phyloP scores from a whole-genome alignment of 2,329 filamentous ascomycete species.

The Xylaria sp. region DNA sequence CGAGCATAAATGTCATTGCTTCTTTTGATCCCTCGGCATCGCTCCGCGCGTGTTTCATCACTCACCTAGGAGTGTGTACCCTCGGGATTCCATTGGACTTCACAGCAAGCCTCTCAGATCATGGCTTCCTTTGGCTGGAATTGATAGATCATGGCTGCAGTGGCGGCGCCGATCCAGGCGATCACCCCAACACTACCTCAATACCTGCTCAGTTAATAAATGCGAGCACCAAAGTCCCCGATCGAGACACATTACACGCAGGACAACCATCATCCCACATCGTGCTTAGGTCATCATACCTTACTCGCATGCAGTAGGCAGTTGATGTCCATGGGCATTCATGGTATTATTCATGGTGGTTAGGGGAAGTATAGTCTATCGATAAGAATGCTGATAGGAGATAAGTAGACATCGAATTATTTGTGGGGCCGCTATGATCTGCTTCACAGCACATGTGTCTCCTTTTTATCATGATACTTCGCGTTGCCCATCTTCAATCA shows the following conservation, averaged over 20 bases:
- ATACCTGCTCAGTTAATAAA: not conserved
- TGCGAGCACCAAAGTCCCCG: not conserved
- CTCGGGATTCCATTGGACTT: not conserved
- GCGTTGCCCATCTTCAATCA: not conserved
- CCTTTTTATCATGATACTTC: conserved; percentile 18
- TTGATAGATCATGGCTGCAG: conserved; percentile 8
- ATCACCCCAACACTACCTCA: conserved; percentile 5
- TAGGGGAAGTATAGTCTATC: conserved; percentile 9
- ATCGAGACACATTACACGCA: not conserved
- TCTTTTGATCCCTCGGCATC: conserved; percentile 17
- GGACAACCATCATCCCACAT: not conserved
- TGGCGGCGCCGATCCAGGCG: conserved; percentile 18
- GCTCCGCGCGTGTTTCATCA: conserved; percentile 12
- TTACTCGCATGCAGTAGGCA: too few relatives aligned
- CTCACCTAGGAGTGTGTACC: not conserved
- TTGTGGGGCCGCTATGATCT: conserved; percentile 24
- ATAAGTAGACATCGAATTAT: not conserved
- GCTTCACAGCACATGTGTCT: conserved; percentile 24
- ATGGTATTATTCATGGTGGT: not conserved
- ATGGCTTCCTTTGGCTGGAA: conserved; percentile 7
- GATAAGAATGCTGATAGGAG: conserved; percentile 16
- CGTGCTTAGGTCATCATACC: not conserved
- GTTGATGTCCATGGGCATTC: too few relatives aligned
- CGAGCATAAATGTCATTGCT: conserved; percentile 15
- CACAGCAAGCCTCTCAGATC: conserved; percentile 20